Evolutionary conservation across 805 yeast genomes (phyloP).

Genomic region (Wilhelminamyces savonicus): DNA sequence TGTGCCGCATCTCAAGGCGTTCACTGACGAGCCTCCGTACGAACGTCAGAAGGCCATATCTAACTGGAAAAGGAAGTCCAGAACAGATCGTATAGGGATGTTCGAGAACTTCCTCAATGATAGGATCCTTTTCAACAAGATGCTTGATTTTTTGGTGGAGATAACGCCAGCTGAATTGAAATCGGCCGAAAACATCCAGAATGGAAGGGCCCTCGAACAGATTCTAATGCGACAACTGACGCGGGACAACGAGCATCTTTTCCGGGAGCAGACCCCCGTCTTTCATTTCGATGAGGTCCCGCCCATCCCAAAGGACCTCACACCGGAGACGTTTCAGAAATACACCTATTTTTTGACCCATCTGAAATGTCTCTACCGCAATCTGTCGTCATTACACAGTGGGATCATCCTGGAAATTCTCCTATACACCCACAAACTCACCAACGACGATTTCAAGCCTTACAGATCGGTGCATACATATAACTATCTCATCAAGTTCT

Average conservation of each 20-base stretch:
- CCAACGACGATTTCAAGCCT: slow-evolving; percentile 21
- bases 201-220: not conserved
- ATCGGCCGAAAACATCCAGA: no score
- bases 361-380: slow-evolving; percentile 22
- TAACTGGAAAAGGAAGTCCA: slow-evolving; percentile 18
- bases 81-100: slow-evolving; percentile 10
- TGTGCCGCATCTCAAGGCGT: slow-evolving; percentile 27
- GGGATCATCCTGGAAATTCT: slow-evolving; percentile 34
- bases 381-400: slow-evolving; percentile 24
- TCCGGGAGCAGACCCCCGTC: slow-evolving; percentile 7
- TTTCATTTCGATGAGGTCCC: slow-evolving; percentile 26
- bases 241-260: not conserved
- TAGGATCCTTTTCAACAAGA: slow-evolving; percentile 21
- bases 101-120: slow-evolving; percentile 21
- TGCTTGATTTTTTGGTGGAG: slow-evolving; percentile 25
- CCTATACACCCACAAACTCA: slow-evolving; percentile 30
- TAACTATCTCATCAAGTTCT: slow-evolving; percentile 33
- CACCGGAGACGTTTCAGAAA: slow-evolving; percentile 21
- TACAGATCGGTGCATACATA: slow-evolving; percentile 30
- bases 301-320: slow-evolving; percentile 21
- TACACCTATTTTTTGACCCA: slow-evolving; percentile 34
- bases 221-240: not conserved
- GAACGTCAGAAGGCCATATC: slow-evolving; percentile 16
- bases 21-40: slow-evolving; percentile 18
- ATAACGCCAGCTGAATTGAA: slow-evolving; percentile 26